Percentiles rank a stretch among this genome's conserved stretches.
phyloP scores from a whole-genome alignment of 208 protist genomes.

The Leishmania tropica region DNA sequence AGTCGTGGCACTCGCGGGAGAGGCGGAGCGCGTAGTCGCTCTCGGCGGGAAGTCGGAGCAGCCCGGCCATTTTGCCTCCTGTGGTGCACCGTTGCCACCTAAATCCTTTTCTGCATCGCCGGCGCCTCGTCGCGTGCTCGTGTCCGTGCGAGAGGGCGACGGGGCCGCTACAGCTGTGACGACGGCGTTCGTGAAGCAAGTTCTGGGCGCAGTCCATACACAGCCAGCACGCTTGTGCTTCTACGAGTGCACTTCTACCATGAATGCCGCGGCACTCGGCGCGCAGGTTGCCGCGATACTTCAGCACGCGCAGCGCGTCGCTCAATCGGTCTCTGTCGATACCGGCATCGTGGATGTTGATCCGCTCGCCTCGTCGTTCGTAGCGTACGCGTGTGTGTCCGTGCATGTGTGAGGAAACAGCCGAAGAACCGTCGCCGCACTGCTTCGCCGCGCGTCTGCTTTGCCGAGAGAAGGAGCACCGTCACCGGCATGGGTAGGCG shows the following conservation, averaged over 20 bases:
- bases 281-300: slow-evolving; percentile 1
- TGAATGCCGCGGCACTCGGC: slow-evolving; percentile 7
- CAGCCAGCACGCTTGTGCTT: slow-evolving; percentile 16
- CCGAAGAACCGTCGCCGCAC: neutral
- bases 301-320: neutral
- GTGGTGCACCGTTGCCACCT: neutral
- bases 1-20: neutral
- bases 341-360: slow-evolving; percentile 73
- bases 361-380: slow-evolving; percentile 51
- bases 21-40: neutral
- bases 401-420: neutral
- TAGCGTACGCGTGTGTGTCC: slow-evolving; percentile 55
- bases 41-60: neutral
- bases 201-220: neutral
- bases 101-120: neutral
- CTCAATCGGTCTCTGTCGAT: slow-evolving; percentile 16
- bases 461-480: neutral
- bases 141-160: slow-evolving; percentile 14
- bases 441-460: neutral
- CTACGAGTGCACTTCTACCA: slow-evolving; percentile 25
- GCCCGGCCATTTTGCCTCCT: neutral
- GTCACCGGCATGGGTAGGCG: neutral
- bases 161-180: no score
- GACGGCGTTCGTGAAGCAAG: neutral
- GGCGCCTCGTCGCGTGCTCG: slow-evolving; percentile 4